Evolutionary conservation across 1,139 yeast species (phyloP).

Genomic region (Hyphopichia fennica): DNA sequence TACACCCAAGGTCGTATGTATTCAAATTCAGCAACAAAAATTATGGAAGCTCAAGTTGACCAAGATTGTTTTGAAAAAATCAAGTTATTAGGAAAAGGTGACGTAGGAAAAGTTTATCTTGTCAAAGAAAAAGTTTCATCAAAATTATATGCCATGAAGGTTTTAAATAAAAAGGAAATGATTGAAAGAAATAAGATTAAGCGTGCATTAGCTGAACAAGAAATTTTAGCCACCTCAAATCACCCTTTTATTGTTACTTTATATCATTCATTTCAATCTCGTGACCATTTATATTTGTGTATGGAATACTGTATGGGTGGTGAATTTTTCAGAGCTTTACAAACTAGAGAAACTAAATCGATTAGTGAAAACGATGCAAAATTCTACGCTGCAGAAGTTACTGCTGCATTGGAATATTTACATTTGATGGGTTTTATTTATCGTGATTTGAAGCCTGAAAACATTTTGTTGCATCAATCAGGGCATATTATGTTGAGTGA

Average conservation of each 20-base stretch:
- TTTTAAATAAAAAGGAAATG: conserved; percentile 88
- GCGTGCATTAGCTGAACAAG: conserved; percentile 94
- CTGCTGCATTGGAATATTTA: conserved; percentile 93
- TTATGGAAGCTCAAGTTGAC: conserved; percentile 76
- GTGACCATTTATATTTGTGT: conserved; percentile 88
- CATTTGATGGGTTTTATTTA: conserved; percentile 97
- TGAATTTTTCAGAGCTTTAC: conserved; percentile 94
- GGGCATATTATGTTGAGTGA: conserved; percentile 98
- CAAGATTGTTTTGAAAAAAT: conserved; percentile 89
- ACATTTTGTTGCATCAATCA: conserved; percentile 86
- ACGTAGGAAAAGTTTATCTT: conserved; percentile 93
- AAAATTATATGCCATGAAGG: conserved; percentile 88
- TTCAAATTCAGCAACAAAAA: conserved; percentile 68
- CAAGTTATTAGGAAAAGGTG: conserved; percentile 90
- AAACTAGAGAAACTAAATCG: conserved; percentile 84
- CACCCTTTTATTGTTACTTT: conserved; percentile 97
- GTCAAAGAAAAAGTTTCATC: conserved; percentile 80
- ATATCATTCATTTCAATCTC: conserved; percentile 95
- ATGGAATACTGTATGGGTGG: conserved; percentile 99
- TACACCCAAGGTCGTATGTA: conserved; percentile 62
- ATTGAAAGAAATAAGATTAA: conserved; percentile 91
- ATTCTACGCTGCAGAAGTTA: conserved; percentile 95
- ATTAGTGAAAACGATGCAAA: conserved; percentile 85
- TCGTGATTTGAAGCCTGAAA: conserved; percentile 94
- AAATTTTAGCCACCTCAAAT: conserved; percentile 89